Percentiles rank a stretch among this genome's conserved stretches.
phyloP scores from a whole-genome alignment of 345 rosid genomes.

The Gossypium sturtianum region DNA sequence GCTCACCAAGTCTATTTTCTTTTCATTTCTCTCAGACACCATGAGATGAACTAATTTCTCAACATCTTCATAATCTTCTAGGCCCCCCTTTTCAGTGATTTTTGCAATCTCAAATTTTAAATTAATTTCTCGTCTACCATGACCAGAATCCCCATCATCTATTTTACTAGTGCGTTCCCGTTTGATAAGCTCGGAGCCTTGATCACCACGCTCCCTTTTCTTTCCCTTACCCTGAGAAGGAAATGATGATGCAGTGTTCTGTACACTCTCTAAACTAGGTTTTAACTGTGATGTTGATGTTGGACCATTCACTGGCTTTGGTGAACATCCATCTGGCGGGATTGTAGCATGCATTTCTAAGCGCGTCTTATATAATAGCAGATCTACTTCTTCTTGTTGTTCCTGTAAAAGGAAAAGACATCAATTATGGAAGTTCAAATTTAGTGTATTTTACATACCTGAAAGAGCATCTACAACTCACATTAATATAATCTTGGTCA shows the following conservation, averaged over 20 bases:
- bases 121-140: constrained; percentile 41
- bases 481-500: constrained; percentile 80
- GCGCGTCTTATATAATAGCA: constrained; percentile 54
- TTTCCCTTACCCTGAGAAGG: constrained; percentile 79
- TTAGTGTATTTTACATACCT: not conserved
- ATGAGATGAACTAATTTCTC: constrained; percentile 78
- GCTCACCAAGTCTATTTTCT: constrained; percentile 58
- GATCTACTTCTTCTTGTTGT: constrained; percentile 73
- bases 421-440: constrained; percentile 1
- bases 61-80: constrained; percentile 70
- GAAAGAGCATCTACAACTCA: constrained; percentile 33
- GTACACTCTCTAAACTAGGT: constrained; percentile 57
- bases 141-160: constrained; percentile 61
- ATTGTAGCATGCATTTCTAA: constrained; percentile 76
- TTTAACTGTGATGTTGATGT: constrained; percentile 65
- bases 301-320: constrained; percentile 47
- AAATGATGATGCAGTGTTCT: constrained; percentile 49
- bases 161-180: constrained; percentile 51
- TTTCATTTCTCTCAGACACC: constrained; percentile 41
- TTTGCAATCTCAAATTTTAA: constrained; percentile 64
- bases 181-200: constrained; percentile 56
- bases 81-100: constrained; percentile 71
- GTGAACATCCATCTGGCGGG: constrained; percentile 46
- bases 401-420: constrained; percentile 30
- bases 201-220: constrained; percentile 86